Evolutionary conservation across 495 filamentous ascomycete species (phyloP).

Genomic region (Annulohypoxylon stygium): DNA sequence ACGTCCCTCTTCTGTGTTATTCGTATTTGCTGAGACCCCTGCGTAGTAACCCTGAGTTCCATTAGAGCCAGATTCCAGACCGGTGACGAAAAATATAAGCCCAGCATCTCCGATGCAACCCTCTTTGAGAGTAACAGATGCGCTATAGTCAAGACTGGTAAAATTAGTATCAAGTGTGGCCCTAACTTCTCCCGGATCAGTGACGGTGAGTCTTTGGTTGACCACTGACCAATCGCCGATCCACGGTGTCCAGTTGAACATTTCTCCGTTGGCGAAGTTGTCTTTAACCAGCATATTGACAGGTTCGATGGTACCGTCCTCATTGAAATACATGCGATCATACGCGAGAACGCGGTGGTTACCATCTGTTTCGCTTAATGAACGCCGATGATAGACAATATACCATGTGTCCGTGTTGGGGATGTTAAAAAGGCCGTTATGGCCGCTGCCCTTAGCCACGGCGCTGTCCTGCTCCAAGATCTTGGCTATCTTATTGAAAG

Average conservation of each 20-base stretch:
- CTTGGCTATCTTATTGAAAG: slow-evolving; percentile 55
- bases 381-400: slow-evolving; percentile 64
- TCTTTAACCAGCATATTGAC: slow-evolving; percentile 59
- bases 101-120: slow-evolving; percentile 41
- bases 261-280: slow-evolving; percentile 52
- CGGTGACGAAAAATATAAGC: slow-evolving; percentile 46
- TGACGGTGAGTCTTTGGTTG: slow-evolving; percentile 29
- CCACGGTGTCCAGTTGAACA: slow-evolving; percentile 50
- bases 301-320: slow-evolving; percentile 56
- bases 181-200: slow-evolving; percentile 20
- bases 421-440: slow-evolving; percentile 59
- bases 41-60: slow-evolving; percentile 40
- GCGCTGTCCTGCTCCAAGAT: slow-evolving; percentile 57
- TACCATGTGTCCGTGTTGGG: slow-evolving; percentile 62
- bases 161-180: slow-evolving; percentile 55
- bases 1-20: no score
- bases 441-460: slow-evolving; percentile 59
- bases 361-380: slow-evolving; percentile 55
- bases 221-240: slow-evolving; percentile 37
- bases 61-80: slow-evolving; percentile 2
- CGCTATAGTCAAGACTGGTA: slow-evolving; percentile 45
- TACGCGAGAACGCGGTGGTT: slow-evolving; percentile 62
- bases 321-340: slow-evolving; percentile 63
- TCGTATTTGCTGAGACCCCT: slow-evolving; percentile 26
- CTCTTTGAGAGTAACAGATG: slow-evolving; percentile 35